Conservation (phyloP, 129 eudicot genomes). For the Centaurea solstitialis region DNA sequence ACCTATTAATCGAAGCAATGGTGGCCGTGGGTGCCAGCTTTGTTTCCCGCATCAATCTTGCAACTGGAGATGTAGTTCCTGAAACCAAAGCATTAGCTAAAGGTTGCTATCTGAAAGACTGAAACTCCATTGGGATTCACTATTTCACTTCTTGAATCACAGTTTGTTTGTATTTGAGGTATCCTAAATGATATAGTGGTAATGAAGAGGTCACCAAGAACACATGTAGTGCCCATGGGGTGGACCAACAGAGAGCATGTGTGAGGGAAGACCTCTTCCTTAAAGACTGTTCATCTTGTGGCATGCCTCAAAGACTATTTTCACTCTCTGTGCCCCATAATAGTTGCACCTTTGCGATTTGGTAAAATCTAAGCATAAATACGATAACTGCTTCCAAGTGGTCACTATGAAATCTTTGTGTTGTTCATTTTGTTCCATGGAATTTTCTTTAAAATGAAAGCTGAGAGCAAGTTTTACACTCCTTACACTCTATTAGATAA, state of each 20-base stretch:
- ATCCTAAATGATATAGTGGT: background rate
- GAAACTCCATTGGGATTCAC: background rate
- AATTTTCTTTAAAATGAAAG: background rate
- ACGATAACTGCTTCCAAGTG: background rate
- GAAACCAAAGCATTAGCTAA: constrained; percentile 92
- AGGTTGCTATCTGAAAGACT: constrained; percentile 44
- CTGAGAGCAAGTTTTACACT: background rate
- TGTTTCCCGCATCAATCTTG: constrained; percentile 82
- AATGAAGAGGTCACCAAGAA: background rate
- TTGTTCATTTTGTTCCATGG: constrained; percentile 3
- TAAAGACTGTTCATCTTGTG: background rate
- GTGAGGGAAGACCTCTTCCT: background rate
- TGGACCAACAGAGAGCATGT: background rate
- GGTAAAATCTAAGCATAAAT: background rate
- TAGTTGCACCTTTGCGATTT: background rate
- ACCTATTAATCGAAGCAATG: constrained; percentile 76
- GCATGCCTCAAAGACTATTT: background rate
- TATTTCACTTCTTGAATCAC: background rate
- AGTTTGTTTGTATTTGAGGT: background rate
- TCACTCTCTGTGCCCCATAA: background rate
- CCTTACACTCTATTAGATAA: background rate
- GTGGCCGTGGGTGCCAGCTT: constrained; percentile 74
- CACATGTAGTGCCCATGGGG: background rate
- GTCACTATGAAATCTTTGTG: background rate
- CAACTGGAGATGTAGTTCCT: constrained; percentile 90